Evolutionary conservation across 768 basidiomycete genomes (phyloP).

Genomic region (Leccinum boreale): DNA sequence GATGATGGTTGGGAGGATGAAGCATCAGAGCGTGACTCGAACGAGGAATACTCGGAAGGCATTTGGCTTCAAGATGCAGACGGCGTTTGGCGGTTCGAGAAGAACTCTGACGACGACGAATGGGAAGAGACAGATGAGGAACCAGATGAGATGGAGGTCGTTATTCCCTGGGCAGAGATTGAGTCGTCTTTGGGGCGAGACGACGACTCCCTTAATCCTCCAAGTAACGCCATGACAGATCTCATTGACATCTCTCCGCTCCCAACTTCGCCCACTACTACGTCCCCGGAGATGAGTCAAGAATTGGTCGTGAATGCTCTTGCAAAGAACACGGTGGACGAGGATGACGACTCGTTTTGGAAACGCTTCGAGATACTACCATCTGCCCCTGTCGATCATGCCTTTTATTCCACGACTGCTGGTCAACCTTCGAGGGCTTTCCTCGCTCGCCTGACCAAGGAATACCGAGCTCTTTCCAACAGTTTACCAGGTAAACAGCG

Average conservation of each 20-base stretch:
- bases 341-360: slow-evolving; percentile 53
- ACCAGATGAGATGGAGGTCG: slow-evolving; percentile 37
- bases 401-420: slow-evolving; percentile 62
- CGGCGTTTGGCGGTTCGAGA: slow-evolving; percentile 32
- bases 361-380: slow-evolving; percentile 79
- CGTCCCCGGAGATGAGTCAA: slow-evolving; percentile 33
- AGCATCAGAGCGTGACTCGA: slow-evolving; percentile 28
- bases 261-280: slow-evolving; percentile 27
- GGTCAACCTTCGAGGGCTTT: slow-evolving; percentile 71
- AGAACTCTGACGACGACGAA: slow-evolving; percentile 32
- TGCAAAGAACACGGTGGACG: slow-evolving; percentile 26
- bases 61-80: slow-evolving; percentile 43
- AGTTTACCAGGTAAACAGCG: slow-evolving; percentile 72
- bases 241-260: slow-evolving; percentile 23
- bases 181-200: slow-evolving; percentile 14
- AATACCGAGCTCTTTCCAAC: slow-evolving; percentile 74
- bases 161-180: slow-evolving; percentile 28
- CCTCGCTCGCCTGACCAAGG: slow-evolving; percentile 71
- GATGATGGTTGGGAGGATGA: slow-evolving; percentile 57
- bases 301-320: slow-evolving; percentile 26
- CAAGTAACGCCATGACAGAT: slow-evolving; percentile 18
- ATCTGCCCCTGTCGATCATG: slow-evolving; percentile 77
- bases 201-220: slow-evolving; percentile 17
- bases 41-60: slow-evolving; percentile 43
- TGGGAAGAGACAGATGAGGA: slow-evolving; percentile 41